Base-by-base conservation (phyloP, 2,329 filamentous ascomycete species). In the Dendryphion nanum region DNA sequence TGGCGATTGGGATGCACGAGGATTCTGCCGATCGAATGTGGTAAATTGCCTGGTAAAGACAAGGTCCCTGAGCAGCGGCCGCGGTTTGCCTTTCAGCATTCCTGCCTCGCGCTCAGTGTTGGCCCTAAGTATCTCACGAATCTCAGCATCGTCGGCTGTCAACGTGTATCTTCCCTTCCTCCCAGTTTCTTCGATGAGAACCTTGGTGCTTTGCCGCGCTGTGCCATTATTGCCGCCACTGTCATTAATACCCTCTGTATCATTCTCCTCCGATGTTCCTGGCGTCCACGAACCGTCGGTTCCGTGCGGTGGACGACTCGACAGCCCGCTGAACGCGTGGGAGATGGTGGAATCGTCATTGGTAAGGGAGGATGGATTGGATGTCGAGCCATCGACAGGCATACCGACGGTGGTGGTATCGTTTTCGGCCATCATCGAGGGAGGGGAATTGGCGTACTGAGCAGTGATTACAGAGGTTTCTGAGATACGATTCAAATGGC, bases 41-140 rank as follows among this genome's bases (percentile, higher is more conserved):
- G 83, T 86, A 53, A 88, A 86, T 44, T 83, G 81, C 17, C 78
- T 73, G 0, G 83, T 88, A 57, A 89, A 90, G 35, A 86, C 77
- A 30, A 87, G 67, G 52, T 85, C 73, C 38, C 73, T 62, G 30
- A 76, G 67, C 12, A 63, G 63, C 20, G 54, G 60, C 16, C 70
- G 65, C 10, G 61, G 64, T 41, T 63, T 67, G 5, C 57, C 53
- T 17, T 44, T 49, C 15, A 50, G 41, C 34, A 51, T 57, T 15
- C 53, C 53, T 24, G 65, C 64, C 37, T 74, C 68, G 33, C 68
- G 57, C 42, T 72, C 68, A 15, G 74, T 56, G 18, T 67, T 67
- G 30, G 63, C 58, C 3, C 58, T 57, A 15, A 77, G 50, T 18
- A 76, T 68, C 10, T 74, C 70, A 30, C 64, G 66, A 26, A 77